Evolutionary conservation across 805 yeast species (phyloP).

Genomic region (Cyberlindnera veronae): DNA sequence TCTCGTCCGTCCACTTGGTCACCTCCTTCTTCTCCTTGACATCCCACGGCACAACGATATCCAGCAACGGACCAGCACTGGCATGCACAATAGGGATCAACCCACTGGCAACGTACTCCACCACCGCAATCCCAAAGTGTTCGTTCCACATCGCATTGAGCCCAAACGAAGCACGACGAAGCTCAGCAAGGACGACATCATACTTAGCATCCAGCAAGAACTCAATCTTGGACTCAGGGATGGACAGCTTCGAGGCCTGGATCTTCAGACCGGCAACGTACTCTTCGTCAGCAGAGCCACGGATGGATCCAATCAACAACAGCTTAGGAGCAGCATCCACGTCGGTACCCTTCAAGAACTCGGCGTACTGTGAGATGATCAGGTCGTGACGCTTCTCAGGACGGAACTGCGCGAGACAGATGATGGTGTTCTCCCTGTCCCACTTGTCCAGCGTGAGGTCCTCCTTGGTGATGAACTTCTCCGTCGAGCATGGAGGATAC

Average conservation of each 20-base stretch:
- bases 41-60: constrained; percentile 68
- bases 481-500: constrained; percentile 90
- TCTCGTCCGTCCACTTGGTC: constrained; percentile 31
- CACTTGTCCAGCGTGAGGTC: constrained; percentile 19
- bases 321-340: constrained; percentile 45
- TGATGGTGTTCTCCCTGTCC: constrained; percentile 34
- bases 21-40: constrained; percentile 26
- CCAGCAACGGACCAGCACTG: constrained; percentile 90
- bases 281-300: constrained; percentile 61
- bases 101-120: constrained; percentile 86
- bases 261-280: constrained; percentile 49
- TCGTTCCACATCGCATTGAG: constrained; percentile 99
- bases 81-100: constrained; percentile 88
- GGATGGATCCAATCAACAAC: constrained; percentile 79
- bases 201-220: constrained; percentile 76
- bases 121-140: constrained; percentile 97
- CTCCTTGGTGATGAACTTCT: constrained; percentile 35
- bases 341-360: constrained; percentile 37
- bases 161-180: constrained; percentile 65
- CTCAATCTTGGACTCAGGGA: constrained; percentile 40
- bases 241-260: constrained; percentile 40
- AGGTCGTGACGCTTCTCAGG: constrained; percentile 90
- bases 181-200: constrained; percentile 49
- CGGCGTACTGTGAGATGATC: constrained; percentile 59
- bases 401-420: constrained; percentile 81